Evolutionary conservation across 176 grass and related monocot species (phyloP), one percentile per base, ranked within the genome.

Genomic region (Musa acuminata): DNA sequence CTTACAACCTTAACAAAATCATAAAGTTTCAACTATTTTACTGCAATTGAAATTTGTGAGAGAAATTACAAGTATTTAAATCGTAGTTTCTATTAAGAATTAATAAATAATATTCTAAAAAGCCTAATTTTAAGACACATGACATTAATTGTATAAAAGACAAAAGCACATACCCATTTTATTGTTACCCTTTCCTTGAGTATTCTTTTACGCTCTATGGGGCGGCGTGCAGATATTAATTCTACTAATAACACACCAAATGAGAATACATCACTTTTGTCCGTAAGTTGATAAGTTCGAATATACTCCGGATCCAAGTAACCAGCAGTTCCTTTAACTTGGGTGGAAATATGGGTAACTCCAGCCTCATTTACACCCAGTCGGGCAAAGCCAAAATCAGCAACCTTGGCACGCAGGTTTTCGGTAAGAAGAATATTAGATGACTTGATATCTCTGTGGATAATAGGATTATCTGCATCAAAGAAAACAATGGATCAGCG

Each of bases 251-350:
- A 83, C 1, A 93, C 86, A 1, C 95, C 95, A 72, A 93, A 98
- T 68, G 95, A 98, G 88, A 88, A 98, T 50, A 98, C 95, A 68
- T 98, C 95, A 75, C 90, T 98, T 73, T 87, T 87, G 74, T 98
- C 95, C 19, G 95, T 98, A 29, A 98, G 87, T 57, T 98, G 90
- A 83, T 82, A 93, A 22, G 88, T 98, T 85, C 80, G 87, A n/a
- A 98, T 78, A 86, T 98, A 98, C 75, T 98, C 95, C 13, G 95
- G 95, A 83, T 98, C 95, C 1, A 98, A 80, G 87, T 98, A 98
- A 13, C 95, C 95, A 6, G 95, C 90, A 22, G 95, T 98, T 49
- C 95, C 95, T 82, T 93, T 98, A 55, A 93, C 90, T 87, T 89
- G 84, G 16, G 95, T 98, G 0, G 87, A 75, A 52, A 98, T 84